Evolutionary conservation across 441 rosid genomes (phyloP).

Genomic region (Euphorbia schlechtendalii): DNA sequence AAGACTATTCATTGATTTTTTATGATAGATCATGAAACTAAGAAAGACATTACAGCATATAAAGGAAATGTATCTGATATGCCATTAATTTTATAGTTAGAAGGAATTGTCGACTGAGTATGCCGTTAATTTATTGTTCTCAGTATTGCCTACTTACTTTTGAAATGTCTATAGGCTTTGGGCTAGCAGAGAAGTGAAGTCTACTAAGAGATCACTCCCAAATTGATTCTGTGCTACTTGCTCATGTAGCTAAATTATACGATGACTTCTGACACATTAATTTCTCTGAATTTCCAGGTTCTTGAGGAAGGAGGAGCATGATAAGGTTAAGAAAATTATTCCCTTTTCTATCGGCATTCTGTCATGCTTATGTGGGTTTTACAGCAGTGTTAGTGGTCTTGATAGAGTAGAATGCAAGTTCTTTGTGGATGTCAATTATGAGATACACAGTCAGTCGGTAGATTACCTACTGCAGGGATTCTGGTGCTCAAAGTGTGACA

Average conservation of each 20-base stretch:
- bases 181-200: background rate
- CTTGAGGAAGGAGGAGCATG: conserved; percentile 51
- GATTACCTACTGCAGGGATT: conserved; percentile 66
- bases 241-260: background rate
- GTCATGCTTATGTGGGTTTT: conserved; percentile 72
- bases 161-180: background rate
- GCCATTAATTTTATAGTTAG: background rate
- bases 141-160: background rate
- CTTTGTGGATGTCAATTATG: conserved; percentile 37
- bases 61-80: background rate
- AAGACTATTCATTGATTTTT: background rate
- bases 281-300: conserved; percentile 42
- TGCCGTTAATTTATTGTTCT: background rate
- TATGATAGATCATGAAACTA: background rate
- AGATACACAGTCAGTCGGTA: conserved; percentile 34
- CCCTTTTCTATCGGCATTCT: conserved; percentile 75
- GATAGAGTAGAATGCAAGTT: conserved; percentile 55
- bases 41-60: background rate
- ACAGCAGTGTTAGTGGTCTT: conserved; percentile 26
- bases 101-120: background rate
- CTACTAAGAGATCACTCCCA: background rate
- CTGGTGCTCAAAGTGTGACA: conserved; percentile 85
- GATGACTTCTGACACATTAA: background rate
- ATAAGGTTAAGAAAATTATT: conserved; percentile 57
- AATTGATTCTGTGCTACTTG: background rate